Evolutionary conservation across 2,329 filamentous ascomycete species (phyloP).

Genomic region (Pseudogymnoascus sp.): DNA sequence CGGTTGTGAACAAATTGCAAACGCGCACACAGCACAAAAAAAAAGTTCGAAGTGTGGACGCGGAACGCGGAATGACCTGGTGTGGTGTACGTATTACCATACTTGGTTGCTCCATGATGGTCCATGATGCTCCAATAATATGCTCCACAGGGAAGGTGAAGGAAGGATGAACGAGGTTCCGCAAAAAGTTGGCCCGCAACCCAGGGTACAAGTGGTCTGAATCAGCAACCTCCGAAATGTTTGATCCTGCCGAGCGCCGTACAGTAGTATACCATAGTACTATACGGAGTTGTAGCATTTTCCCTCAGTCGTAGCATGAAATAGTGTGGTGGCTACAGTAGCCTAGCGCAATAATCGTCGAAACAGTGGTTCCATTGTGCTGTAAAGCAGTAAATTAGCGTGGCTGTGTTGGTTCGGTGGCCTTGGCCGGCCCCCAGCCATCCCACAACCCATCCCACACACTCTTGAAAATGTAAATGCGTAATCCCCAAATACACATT

Average conservation of each 20-base stretch:
- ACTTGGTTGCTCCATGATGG: not conserved
- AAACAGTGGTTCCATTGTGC: conserved; percentile 7
- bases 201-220: conserved; percentile 8
- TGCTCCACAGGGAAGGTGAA: not conserved
- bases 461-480: conserved; percentile 6
- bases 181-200: conserved; percentile 8
- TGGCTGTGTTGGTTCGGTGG: conserved; percentile 7
- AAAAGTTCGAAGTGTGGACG: not conserved
- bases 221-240: conserved; percentile 9
- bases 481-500: conserved; percentile 3
- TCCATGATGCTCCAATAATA: conserved; percentile 5
- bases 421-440: not conserved
- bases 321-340: not conserved
- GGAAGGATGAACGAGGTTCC: conserved; percentile 1
- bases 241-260: conserved; percentile 3
- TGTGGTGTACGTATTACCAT: not conserved
- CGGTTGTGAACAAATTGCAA: conserved; percentile 8
- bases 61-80: conserved; percentile 1
- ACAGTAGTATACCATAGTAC: not conserved
- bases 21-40: not conserved
- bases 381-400: conserved; percentile 8
- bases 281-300: not conserved
- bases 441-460: not conserved
- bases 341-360: conserved; percentile 7
- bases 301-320: not conserved